phyloP scores from a whole-genome alignment of 176 grass and related monocot species.

The Triticum dicoccoides region DNA sequence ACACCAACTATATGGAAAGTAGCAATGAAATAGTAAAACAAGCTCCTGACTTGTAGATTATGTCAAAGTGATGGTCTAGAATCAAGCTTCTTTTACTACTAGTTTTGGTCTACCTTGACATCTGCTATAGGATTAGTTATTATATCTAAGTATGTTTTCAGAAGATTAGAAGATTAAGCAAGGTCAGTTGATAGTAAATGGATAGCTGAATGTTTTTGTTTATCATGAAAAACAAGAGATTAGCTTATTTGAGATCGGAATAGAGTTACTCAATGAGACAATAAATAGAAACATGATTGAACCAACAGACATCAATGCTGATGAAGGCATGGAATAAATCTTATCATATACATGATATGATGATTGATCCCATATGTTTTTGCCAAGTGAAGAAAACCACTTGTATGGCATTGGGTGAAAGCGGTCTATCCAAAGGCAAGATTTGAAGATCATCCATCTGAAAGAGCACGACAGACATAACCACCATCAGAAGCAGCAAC shows the following conservation, averaged over 20 bases:
- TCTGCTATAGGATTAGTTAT: neutral
- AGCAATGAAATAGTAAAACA: neutral
- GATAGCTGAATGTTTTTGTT: neutral
- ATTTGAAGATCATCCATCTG: neutral
- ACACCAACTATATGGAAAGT: neutral
- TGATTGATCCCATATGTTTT: neutral
- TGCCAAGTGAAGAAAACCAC: neutral
- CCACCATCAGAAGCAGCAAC: neutral
- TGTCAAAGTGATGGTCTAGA: neutral
- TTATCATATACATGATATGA: neutral
- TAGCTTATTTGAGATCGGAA: neutral
- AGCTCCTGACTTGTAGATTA: neutral
- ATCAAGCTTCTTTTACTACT: neutral
- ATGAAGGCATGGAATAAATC: neutral
- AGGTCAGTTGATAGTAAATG: neutral
- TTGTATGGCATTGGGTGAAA: no score
- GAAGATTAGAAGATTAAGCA: neutral
- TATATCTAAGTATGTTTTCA: neutral
- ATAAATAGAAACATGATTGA: neutral
- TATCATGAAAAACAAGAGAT: neutral
- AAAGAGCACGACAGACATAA: no score
- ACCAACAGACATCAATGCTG: neutral
- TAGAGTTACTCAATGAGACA: neutral
- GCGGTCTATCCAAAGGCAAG: neutral
- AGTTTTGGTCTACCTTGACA: neutral